phyloP scores from a whole-genome alignment of 2,329 filamentous ascomycete genomes.

The Gaeumannomyces tritici region DNA sequence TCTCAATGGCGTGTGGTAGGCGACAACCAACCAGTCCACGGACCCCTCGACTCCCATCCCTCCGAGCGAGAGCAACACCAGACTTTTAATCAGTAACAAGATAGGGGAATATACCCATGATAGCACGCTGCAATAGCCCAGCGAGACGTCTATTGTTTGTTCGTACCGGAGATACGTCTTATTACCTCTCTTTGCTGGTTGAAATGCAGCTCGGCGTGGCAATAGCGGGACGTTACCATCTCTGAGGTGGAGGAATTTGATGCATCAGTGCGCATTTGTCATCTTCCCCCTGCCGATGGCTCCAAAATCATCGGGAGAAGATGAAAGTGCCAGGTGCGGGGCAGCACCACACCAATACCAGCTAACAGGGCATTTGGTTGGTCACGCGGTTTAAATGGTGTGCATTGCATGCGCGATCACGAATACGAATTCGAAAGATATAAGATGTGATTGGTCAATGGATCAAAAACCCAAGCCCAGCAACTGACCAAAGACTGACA shows the following conservation, averaged over 20 bases:
- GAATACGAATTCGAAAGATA: not conserved
- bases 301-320: not conserved
- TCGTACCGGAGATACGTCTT: too few relatives aligned
- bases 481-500: not conserved
- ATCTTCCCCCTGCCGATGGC: not conserved
- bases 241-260: too few relatives aligned
- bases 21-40: too few relatives aligned
- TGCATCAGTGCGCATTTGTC: too few relatives aligned
- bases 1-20: not conserved
- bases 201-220: too few relatives aligned
- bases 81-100: not conserved
- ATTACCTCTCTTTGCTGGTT: too few relatives aligned
- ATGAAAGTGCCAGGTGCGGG: not conserved
- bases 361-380: not conserved
- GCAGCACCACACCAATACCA: not conserved
- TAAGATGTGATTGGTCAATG: not conserved
- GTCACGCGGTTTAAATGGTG: not conserved
- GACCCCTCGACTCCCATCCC: too few relatives aligned
- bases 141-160: too few relatives aligned
- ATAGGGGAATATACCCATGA: not conserved
- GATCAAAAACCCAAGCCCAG: not conserved
- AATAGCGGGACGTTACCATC: too few relatives aligned
- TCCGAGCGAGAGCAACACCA: not conserved
- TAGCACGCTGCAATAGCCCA: not conserved
- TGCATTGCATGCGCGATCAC: not conserved